Evolutionary conservation across 2,329 filamentous ascomycete species (phyloP).

Genomic region (Mollisia scopiformis): DNA sequence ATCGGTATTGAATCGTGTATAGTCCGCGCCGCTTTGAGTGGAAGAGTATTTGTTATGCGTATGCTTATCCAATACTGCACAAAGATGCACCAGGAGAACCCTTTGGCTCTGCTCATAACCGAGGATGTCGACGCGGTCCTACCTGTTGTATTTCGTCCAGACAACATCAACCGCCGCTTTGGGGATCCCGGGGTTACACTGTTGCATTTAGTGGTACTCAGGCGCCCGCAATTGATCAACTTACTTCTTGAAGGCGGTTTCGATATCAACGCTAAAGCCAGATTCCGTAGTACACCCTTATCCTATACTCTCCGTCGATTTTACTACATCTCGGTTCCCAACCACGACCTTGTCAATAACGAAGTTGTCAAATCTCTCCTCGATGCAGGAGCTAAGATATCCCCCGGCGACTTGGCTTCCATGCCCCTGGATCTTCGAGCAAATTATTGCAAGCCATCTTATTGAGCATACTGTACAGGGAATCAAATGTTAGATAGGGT

Average conservation of each 20-base stretch:
- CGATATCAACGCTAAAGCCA: background rate
- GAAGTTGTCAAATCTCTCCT: background rate
- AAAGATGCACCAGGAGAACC: too few species aligned
- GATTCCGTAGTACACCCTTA: background rate
- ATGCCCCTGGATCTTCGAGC: background rate
- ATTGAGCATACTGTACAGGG: background rate
- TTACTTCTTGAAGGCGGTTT: background rate
- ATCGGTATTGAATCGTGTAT: too few species aligned
- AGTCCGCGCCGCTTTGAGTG: too few species aligned
- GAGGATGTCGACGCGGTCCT: too few species aligned
- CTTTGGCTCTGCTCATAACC: too few species aligned
- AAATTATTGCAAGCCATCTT: background rate
- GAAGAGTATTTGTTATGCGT: too few species aligned
- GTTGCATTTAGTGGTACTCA: background rate
- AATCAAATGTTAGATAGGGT: too few species aligned
- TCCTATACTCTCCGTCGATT: background rate
- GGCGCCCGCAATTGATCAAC: background rate
- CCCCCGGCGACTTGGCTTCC: background rate
- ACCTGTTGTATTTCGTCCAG: too few species aligned
- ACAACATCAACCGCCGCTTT: too few species aligned
- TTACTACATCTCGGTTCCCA: background rate
- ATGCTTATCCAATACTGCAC: too few species aligned
- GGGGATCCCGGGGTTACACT: too few species aligned
- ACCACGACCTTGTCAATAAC: background rate
- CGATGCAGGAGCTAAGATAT: background rate